Percentiles rank a stretch among this genome's conserved stretches.
phyloP scores from a whole-genome alignment of 768 basidiomycete species.

The Lentinula edodes region DNA sequence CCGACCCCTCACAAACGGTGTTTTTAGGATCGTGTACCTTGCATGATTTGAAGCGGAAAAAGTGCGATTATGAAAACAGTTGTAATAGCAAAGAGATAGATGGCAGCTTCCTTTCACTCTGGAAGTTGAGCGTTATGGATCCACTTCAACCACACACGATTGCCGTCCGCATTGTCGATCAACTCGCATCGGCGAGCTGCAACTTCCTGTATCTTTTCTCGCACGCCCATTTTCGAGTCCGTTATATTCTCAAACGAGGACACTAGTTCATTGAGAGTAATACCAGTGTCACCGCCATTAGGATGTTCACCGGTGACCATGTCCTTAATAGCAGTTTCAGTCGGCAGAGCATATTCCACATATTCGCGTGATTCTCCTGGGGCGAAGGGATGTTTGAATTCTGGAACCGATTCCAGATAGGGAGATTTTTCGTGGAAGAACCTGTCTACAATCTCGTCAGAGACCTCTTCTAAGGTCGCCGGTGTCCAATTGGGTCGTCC shows the following conservation, averaged over 20 bases:
- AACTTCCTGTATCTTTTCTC: constrained; percentile 75
- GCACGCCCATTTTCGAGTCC: constrained; percentile 54
- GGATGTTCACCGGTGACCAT: constrained; percentile 60
- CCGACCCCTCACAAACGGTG: too few species aligned
- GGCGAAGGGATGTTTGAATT: constrained; percentile 33
- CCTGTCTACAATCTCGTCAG: constrained; percentile 45
- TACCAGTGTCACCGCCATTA: constrained; percentile 55
- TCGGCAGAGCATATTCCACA: constrained; percentile 56
- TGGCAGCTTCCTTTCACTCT: constrained; percentile 13
- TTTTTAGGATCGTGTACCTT: too few species aligned
- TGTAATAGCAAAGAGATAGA: constrained; percentile 6
- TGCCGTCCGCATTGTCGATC: constrained; percentile 53
- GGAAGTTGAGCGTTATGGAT: constrained; percentile 28
- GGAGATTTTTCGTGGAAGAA: constrained; percentile 64
- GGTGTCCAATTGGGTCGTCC: constrained; percentile 71
- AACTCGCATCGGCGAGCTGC: constrained; percentile 61
- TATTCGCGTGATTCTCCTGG: not conserved
- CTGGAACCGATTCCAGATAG: constrained; percentile 39
- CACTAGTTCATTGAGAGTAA: constrained; percentile 61
- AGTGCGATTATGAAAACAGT: not conserved
- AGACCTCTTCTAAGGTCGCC: constrained; percentile 51
- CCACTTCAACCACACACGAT: constrained; percentile 61
- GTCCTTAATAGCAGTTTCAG: constrained; percentile 65
- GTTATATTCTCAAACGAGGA: constrained; percentile 44
- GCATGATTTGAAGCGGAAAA: too few species aligned